Evolutionary conservation across 768 basidiomycete species (phyloP).

Genomic region (Termitomyces sp.): DNA sequence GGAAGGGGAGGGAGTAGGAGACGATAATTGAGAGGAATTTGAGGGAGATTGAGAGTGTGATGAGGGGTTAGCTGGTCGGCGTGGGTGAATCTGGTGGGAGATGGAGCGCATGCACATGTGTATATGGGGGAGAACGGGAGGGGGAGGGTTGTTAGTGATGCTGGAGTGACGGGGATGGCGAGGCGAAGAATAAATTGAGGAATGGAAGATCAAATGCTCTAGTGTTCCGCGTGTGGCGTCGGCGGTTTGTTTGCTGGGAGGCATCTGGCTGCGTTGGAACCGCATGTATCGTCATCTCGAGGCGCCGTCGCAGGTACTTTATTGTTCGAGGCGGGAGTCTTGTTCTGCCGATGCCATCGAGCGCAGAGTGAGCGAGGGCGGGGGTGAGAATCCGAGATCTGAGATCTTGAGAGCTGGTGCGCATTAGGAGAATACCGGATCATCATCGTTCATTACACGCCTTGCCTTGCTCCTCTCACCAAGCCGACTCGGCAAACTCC

Average conservation of each 20-base stretch:
- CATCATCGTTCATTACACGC: too few relatives aligned
- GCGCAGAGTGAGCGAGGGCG: slow-evolving; percentile 18
- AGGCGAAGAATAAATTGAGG: too few relatives aligned
- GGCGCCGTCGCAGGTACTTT: too few relatives aligned
- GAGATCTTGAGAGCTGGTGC: slow-evolving; percentile 18
- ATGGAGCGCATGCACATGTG: background rate
- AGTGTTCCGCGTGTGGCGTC: background rate
- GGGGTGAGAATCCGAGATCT: too few relatives aligned
- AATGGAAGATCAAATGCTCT: background rate
- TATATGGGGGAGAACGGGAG: slow-evolving; percentile 10
- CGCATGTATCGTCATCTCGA: background rate
- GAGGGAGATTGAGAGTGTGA: slow-evolving; percentile 12
- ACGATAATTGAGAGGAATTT: slow-evolving; percentile 23
- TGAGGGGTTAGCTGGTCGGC: too few relatives aligned
- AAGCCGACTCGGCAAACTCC: background rate
- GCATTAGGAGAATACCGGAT: too few relatives aligned
- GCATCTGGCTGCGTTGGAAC: background rate
- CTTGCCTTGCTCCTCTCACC: too few relatives aligned
- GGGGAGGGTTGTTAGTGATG: slow-evolving; percentile 22
- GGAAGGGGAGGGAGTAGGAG: slow-evolving; percentile 17
- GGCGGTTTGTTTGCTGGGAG: background rate
- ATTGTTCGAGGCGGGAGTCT: slow-evolving; percentile 9
- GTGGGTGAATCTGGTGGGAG: background rate
- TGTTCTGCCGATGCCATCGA: slow-evolving; percentile 25
- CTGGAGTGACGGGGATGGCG: slow-evolving; percentile 7